Evolutionary conservation across 2,329 filamentous ascomycete genomes (phyloP), one percentile per base, ranked within the genome.

Genomic region (Nannizzia gypsea): DNA sequence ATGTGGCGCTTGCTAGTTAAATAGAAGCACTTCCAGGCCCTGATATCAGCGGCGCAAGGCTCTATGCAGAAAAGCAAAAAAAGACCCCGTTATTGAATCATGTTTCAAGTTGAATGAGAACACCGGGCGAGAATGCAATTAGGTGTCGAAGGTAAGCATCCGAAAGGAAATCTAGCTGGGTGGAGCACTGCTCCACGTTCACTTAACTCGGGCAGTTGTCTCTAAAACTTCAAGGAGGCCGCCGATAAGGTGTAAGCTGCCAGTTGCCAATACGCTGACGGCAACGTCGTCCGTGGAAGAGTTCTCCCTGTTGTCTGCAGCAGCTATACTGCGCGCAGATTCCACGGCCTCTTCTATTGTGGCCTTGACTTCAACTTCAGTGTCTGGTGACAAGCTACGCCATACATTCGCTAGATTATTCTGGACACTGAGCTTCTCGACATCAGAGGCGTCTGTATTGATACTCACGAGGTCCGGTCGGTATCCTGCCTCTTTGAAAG

Each of bases 191-290:
- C 15, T n/a, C 34, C n/a, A 54, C 8, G 26, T 4, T 13, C 50
- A n/a, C 34, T 54, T 54, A 9, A 28, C 13, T 13, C 13, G 9
- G 8, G 31, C 6, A 2, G 9, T 22, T 3, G 54, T 56, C 26
- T 88, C 89, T 61, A 95, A 72, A 0, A 88, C 84, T 70, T 88
- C 85, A 58, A 95, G 76, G 52, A 90, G 77, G 9, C 87, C 88
- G 6, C 90, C 90, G 0, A 91, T 89, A 42, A 96, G 78, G 77
- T 95, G 87, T 68, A 95, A 74, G 70, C 89, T 95, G 1, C 90
- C 90, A 13, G 90, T 95, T 8, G 89, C 85, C 59, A 96, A 74
- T 0, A 86, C 83, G 70, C 84, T 82, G 15, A 83, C 77, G 3
- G 28, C 5, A 11, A n/a, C 24, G 4, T 17, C 28, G 20, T 50